These are phyloP conservation scores for Ceratonia siliqua DNA, from an alignment of 306 rosid species.

Conservation along the genomic window DNA sequence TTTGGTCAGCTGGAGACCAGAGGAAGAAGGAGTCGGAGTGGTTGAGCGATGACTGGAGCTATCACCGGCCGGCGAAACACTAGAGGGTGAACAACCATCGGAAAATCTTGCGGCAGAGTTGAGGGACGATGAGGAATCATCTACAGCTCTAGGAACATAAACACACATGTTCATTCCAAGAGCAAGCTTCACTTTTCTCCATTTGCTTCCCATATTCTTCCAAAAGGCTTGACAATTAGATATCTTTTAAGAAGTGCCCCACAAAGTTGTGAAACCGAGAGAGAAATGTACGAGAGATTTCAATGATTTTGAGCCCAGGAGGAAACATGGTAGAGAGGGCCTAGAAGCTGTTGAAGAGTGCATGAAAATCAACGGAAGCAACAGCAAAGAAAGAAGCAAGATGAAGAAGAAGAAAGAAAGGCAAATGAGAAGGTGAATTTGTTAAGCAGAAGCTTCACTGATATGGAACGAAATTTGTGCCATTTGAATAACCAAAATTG, in stretches of 20 bases:
- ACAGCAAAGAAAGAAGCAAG: neutral
- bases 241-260: slow-evolving; percentile 33
- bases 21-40: slow-evolving; percentile 65
- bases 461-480: neutral
- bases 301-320: neutral
- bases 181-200: slow-evolving; percentile 87
- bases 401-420: neutral
- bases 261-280: slow-evolving; percentile 10
- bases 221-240: slow-evolving; percentile 31
- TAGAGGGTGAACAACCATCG: slow-evolving; percentile 35
- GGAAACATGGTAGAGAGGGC: slow-evolving; percentile 22
- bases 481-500: neutral
- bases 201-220: slow-evolving; percentile 65
- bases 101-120: slow-evolving; percentile 42
- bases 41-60: slow-evolving; percentile 45
- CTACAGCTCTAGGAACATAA: slow-evolving; percentile 60
- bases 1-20: slow-evolving; percentile 63
- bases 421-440: slow-evolving; percentile 6
- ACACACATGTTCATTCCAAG: slow-evolving; percentile 67
- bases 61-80: slow-evolving; percentile 41
- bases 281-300: slow-evolving; percentile 31
- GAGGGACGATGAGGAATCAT: slow-evolving; percentile 51
- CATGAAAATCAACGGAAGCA: neutral
- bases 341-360: neutral
- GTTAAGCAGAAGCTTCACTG: slow-evolving; percentile 11